These are phyloP conservation scores for Tuber aestivum DNA, from an alignment of 495 filamentous ascomycete genomes.

Conservation along the genomic window DNA sequence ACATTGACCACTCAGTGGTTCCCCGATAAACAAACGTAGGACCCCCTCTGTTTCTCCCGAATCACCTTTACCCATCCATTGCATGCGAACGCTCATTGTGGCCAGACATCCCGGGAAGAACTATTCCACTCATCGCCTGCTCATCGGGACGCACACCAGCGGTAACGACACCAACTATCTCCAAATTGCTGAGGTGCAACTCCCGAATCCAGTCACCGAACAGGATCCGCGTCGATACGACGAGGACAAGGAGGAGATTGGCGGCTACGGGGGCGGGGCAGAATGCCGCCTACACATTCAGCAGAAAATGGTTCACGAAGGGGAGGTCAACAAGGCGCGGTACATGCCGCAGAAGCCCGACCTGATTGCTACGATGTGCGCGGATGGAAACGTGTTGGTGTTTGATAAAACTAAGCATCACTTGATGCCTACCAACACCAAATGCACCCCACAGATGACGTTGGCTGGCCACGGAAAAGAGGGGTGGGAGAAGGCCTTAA, in stretches of 20 bases:
- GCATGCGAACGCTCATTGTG: constrained; percentile 25
- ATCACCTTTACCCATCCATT: background rate
- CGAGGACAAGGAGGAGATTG: constrained; percentile 84
- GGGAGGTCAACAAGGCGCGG: constrained; percentile 96
- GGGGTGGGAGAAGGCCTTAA: constrained; percentile 52
- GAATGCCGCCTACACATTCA: constrained; percentile 78
- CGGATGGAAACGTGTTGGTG: constrained; percentile 79
- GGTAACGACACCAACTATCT: constrained; percentile 83
- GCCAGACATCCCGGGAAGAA: constrained; percentile 70
- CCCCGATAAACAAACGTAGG: constrained; percentile 83
- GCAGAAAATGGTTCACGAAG: constrained; percentile 93
- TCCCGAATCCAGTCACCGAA: constrained; percentile 70
- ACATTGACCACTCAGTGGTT: constrained; percentile 98
- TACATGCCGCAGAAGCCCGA: constrained; percentile 98
- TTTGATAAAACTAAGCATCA: constrained; percentile 92
- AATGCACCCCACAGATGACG: constrained; percentile 72
- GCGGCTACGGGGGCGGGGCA: constrained; percentile 68
- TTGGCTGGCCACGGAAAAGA: constrained; percentile 79
- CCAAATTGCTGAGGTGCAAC: constrained; percentile 85
- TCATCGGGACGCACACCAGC: constrained; percentile 93
- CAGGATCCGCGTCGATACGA: constrained; percentile 75
- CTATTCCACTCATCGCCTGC: constrained; percentile 78
- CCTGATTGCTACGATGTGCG: constrained; percentile 88
- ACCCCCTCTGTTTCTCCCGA: background rate
- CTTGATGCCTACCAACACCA: constrained; percentile 55